Evolutionary conservation across 768 basidiomycete genomes (phyloP), one percentile per base, ranked within the genome.

Genomic region (Psilocybe tampanensis): DNA sequence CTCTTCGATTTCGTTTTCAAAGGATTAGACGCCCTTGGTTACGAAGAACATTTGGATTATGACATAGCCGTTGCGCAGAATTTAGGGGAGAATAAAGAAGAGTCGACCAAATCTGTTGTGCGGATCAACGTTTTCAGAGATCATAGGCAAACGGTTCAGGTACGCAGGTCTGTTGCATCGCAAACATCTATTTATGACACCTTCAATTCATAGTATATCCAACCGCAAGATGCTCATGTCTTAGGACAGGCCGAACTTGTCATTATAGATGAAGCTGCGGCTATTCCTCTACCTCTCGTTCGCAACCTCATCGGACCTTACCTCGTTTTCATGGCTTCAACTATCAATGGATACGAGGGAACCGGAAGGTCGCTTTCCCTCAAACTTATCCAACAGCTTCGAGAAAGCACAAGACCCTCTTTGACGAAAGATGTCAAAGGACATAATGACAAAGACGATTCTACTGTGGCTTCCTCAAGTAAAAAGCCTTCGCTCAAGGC

Each of bases 301-400:
- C 87, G 91, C 54, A 93, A 94, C 64, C 90, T 99, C 60, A 86
- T 99, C 53, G 97, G 97, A 0, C 90, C 89, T 1, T 98, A 98
- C 74, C 90, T 98, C 33, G 95, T 98, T 49, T 98, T 98, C 80
- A 89, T 98, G 81, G 93, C 97, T 1, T 97, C 95, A n/a, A 99
- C 97, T 0, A 95, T 99, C 75, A 98, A 98, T 70, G 97, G 97
- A 39, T 99, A 99, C 72, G 97, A 98, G 80, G 97, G 97, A 23
- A 98, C 97, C 0, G 97, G 97, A n/a, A 92, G 97, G 23, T 98
- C 95, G 1, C 85, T 99, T 47, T 97, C 95, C 45, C 88, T 99
- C 59, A 99, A 99, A 73, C 90, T 99, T 55, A 90, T 99, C 61
- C 92, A 98, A 71, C 95, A 97, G 70, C 85, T 98, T 3, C 90